phyloP scores from a whole-genome alignment of 129 eudicot species.

The Artemisia annua region DNA sequence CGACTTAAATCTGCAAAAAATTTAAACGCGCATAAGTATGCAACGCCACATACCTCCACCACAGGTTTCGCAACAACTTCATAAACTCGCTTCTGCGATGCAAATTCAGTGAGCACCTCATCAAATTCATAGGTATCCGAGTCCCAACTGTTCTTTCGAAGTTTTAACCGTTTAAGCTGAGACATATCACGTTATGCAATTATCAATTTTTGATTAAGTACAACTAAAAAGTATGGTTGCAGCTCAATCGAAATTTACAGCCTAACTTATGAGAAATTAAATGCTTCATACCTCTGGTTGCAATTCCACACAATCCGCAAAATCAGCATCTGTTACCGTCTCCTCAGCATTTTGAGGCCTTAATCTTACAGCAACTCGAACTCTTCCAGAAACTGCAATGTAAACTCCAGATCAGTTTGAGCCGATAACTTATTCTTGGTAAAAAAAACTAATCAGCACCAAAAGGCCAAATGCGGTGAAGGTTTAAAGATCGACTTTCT shows the following conservation, averaged over 20 bases:
- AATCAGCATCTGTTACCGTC: constrained; percentile 80
- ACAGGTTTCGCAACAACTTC: constrained; percentile 96
- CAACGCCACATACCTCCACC: constrained; percentile 68
- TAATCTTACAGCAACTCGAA: constrained; percentile 91
- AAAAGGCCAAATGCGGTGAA: too few species aligned
- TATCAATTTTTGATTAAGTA: constrained; percentile 1
- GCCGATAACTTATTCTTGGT: too few species aligned
- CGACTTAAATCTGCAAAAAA: neutral
- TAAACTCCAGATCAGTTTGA: constrained; percentile 17
- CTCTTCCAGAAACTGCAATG: constrained; percentile 69
- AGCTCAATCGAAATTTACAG: neutral
- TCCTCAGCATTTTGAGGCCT: constrained; percentile 90
- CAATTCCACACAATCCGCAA: constrained; percentile 90
- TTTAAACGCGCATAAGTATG: neutral
- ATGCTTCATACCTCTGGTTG: constrained; percentile 70
- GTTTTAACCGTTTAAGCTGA: constrained; percentile 82
- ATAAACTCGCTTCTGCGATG: constrained; percentile 91
- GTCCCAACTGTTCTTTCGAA: constrained; percentile 91
- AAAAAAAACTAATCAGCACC: too few species aligned
- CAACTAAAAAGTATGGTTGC: neutral
- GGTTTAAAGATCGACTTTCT: neutral
- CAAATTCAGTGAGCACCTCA: constrained; percentile 81
- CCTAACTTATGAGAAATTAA: constrained; percentile 1
- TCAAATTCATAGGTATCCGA: constrained; percentile 91
- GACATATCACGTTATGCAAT: constrained; percentile 9